Conservation (phyloP, 805 yeast genomes). For the Kuraishia ogatae region DNA sequence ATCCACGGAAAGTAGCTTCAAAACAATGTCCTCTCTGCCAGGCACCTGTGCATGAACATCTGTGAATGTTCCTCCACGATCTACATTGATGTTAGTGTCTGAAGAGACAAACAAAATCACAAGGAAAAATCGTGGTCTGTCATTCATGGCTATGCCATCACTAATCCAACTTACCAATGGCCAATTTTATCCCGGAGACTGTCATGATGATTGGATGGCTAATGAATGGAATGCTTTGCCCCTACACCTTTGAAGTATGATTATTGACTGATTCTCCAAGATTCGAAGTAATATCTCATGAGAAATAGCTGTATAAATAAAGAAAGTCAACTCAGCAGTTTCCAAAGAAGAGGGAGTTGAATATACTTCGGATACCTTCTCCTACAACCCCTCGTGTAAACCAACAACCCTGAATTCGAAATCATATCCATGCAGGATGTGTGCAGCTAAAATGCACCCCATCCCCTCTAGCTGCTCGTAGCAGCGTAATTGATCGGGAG, state of each 20-base stretch:
- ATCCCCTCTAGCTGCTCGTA: neutral
- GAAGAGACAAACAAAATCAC: neutral
- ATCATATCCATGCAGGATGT: neutral
- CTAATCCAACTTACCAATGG: neutral
- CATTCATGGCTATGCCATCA: neutral
- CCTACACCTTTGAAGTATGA: neutral
- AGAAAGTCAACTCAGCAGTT: neutral
- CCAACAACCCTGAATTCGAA: too few species aligned
- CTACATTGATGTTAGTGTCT: constrained; percentile 3
- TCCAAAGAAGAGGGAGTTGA: neutral
- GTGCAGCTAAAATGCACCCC: neutral
- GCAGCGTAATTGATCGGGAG: neutral
- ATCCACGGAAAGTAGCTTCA: constrained; percentile 82
- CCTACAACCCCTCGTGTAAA: neutral
- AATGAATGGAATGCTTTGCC: neutral
- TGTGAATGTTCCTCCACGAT: constrained; percentile 87
- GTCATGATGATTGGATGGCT: neutral
- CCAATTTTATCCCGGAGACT: neutral
- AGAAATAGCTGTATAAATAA: neutral
- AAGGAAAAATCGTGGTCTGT: neutral
- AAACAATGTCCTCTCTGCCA: constrained; percentile 43
- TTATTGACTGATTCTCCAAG: neutral
- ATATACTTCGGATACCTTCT: neutral
- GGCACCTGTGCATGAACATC: constrained; percentile 56
- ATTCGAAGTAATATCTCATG: neutral